Evolutionary conservation across 176 grass and related monocot species (phyloP), one percentile per base, ranked within the genome.

Genomic region (Oryza rufipogon): DNA sequence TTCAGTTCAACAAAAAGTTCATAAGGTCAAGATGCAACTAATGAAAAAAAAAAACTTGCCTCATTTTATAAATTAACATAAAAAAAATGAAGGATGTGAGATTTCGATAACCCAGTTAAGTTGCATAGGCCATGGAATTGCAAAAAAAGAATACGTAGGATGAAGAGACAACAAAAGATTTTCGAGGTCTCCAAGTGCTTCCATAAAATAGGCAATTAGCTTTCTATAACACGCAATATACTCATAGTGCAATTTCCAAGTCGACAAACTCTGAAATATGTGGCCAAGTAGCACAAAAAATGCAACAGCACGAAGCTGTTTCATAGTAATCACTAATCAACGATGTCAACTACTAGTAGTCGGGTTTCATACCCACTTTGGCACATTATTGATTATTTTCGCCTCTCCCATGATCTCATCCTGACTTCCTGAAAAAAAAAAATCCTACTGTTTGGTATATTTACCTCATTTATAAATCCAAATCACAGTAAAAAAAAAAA

Each of bases 221-320:
- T 74, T 30, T 74, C 34, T 13, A 68, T 67, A 63, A 63, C 39
- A 26, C 12, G 25, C 41, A 22, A 30, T 15, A 25, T 16, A 30
- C 30, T 73, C 78, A 7, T 2, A 15, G 49, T 39, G 32, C 20
- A 64, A 74, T 75, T 75, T 7, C 66, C 39, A 78, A 61, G 23
- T 61, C 12, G 15, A 80, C 20, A 49, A 41, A n/a, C 11, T 83
- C 39, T 64, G 73, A 32, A 32, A 69, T 58, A 73, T 41, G 41
- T 6, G 25, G 8, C 22, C 28, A 48, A 32, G 16, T 4, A 20
- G 70, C 7, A 52, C 19, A 74, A 20, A n/a, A 26, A 26, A 66
- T 20, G 7, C 23, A 81, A 60, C 14, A 64, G 12, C 14, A 45
- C 52, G 70, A 74, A 49, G 7, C 20, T 42, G 42, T 6, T 84